Conservation (phyloP, 306 rosid genomes). For the Vigna reflexopilosa region DNA sequence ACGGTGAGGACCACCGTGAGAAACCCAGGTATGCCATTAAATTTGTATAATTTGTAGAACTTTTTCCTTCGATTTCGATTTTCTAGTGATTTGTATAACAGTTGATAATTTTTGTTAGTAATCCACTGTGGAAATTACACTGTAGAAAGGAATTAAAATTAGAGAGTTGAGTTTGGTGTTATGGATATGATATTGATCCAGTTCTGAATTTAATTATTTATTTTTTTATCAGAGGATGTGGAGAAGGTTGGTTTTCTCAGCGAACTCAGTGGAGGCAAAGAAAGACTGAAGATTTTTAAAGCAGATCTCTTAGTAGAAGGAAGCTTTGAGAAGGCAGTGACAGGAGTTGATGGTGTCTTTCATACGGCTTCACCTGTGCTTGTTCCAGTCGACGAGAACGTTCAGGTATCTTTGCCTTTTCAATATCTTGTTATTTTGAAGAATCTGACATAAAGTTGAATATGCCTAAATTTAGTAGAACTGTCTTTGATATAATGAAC, state of each 20-base stretch:
- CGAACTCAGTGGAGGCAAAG: slow-evolving; percentile 69
- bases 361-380: slow-evolving; percentile 87
- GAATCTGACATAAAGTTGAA: too few species aligned
- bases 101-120: too few species aligned
- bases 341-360: slow-evolving; percentile 81
- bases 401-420: slow-evolving; percentile 54
- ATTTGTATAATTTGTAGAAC: too few species aligned
- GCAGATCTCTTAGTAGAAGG: slow-evolving; percentile 73
- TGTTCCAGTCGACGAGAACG: slow-evolving; percentile 60
- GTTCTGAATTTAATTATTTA: not conserved
- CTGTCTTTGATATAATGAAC: too few species aligned
- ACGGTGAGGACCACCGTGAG: slow-evolving; percentile 74
- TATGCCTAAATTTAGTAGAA: too few species aligned
- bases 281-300: slow-evolving; percentile 66
- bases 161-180: too few species aligned
- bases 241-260: slow-evolving; percentile 67
- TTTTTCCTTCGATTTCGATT: too few species aligned
- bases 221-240: slow-evolving; percentile 48
- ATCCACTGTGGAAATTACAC: too few species aligned
- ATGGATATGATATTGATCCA: too few species aligned
- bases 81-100: too few species aligned
- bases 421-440: too few species aligned
- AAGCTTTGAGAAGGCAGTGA: slow-evolving; percentile 74
- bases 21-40: slow-evolving; percentile 63
- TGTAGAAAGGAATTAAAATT: too few species aligned